Percentiles rank a stretch among this genome's conserved stretches.
phyloP scores from a whole-genome alignment of 2,329 filamentous ascomycete genomes.

The Trichoderma sp. region DNA sequence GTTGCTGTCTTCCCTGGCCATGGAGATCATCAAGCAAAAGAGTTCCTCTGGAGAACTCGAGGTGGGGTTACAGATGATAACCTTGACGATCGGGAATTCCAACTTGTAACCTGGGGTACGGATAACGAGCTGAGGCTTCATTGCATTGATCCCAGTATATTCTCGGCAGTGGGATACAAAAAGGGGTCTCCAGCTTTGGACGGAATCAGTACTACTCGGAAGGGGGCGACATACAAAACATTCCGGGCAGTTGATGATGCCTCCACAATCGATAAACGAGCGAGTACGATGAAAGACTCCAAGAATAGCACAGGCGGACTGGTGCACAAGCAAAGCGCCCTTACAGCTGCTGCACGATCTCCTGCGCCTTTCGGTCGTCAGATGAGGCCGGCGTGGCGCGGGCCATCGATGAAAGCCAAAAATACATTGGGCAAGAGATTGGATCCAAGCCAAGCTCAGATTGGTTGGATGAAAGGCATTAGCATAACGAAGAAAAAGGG shows the following conservation, averaged over 20 bases:
- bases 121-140: slow-evolving; percentile 82
- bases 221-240: slow-evolving; percentile 80
- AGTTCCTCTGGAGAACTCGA: slow-evolving; percentile 85
- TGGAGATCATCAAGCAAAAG: slow-evolving; percentile 72
- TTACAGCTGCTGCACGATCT: slow-evolving; percentile 49
- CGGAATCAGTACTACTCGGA: slow-evolving; percentile 73
- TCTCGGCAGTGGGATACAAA: slow-evolving; percentile 70
- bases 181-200: slow-evolving; percentile 67
- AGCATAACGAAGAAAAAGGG: slow-evolving; percentile 61
- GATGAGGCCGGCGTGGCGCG: slow-evolving; percentile 50
- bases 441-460: slow-evolving; percentile 57
- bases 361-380: slow-evolving; percentile 35
- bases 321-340: slow-evolving; percentile 47
- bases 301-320: slow-evolving; percentile 49
- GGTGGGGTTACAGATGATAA: slow-evolving; percentile 66
- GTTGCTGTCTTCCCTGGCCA: slow-evolving; percentile 63
- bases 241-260: slow-evolving; percentile 72
- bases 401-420: slow-evolving; percentile 62
- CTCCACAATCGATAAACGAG: slow-evolving; percentile 58
- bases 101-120: slow-evolving; percentile 89
- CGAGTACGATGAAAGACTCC: slow-evolving; percentile 63
- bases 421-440: slow-evolving; percentile 43
- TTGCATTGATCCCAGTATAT: slow-evolving; percentile 64
- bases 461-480: slow-evolving; percentile 71
- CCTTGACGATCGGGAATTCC: slow-evolving; percentile 85